phyloP scores from a whole-genome alignment of 768 basidiomycete species.

The Omphalotus guepiniiformis region DNA sequence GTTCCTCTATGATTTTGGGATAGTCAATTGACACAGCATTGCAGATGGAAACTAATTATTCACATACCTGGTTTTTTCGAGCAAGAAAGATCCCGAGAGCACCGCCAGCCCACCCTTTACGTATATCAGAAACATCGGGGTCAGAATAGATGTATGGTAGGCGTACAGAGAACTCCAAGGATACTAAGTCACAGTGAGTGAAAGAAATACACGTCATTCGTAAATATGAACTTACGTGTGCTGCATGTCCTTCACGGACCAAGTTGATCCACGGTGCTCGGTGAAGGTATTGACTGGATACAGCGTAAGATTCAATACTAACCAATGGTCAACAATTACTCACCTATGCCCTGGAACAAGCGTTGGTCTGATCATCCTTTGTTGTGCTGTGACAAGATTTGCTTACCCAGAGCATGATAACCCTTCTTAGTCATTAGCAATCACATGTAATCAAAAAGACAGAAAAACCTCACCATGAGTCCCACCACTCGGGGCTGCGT shows the following conservation, averaged over 20 bases:
- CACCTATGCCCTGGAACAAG: conserved; percentile 50
- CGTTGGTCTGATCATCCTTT: background rate
- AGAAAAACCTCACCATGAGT: conserved; percentile 76
- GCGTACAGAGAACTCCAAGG: conserved; percentile 68
- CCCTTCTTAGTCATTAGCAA: conserved; percentile 19
- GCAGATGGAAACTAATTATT: background rate
- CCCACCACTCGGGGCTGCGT: conserved; percentile 81
- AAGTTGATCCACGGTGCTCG: conserved; percentile 74
- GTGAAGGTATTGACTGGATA: conserved; percentile 84
- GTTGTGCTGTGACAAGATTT: background rate
- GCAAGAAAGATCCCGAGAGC: conserved; percentile 82
- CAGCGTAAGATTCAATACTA: conserved; percentile 3
- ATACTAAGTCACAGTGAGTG: conserved; percentile 37
- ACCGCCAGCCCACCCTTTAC: conserved; percentile 89
- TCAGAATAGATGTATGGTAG: background rate
- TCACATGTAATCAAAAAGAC: conserved; percentile 7
- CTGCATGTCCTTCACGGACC: conserved; percentile 94
- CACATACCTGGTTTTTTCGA: conserved; percentile 67
- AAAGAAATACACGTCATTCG: conserved; percentile 6
- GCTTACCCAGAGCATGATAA: conserved; percentile 51
- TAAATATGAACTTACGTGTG: conserved; percentile 63
- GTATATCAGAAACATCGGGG: too few species aligned
- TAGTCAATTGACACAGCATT: conserved; percentile 3
- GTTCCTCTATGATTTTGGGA: conserved; percentile 45
- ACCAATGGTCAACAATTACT: conserved; percentile 15